A percentile compares a stretch with the other conserved stretches of the same genome.
phyloP scores from a whole-genome alignment of 257 asterid genomes.

The Handroanthus guayacan region DNA sequence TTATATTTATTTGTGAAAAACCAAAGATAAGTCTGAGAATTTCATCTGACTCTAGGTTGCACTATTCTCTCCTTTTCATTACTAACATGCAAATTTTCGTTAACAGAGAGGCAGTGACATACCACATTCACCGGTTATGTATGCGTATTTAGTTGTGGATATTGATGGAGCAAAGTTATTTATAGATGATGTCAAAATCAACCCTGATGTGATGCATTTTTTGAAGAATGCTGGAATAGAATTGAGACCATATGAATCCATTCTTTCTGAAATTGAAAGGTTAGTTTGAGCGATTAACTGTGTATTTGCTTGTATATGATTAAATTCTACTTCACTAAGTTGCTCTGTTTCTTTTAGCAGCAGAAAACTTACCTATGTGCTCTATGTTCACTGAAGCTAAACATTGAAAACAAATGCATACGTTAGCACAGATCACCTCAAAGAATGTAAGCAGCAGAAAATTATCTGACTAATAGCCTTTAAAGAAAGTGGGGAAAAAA shows the following conservation, averaged over 20 bases:
- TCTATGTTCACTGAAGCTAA: slow-evolving; percentile 5
- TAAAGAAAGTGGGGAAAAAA: too few species aligned
- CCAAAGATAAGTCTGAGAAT: neutral
- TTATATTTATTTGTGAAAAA: slow-evolving; percentile 17
- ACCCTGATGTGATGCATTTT: slow-evolving; percentile 74
- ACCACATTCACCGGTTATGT: slow-evolving; percentile 94
- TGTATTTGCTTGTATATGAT: slow-evolving; percentile 7
- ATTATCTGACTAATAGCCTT: neutral
- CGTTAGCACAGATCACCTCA: neutral
- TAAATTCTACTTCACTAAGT: slow-evolving; percentile 23
- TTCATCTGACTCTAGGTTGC: slow-evolving; percentile 18
- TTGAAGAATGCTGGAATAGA: slow-evolving; percentile 82
- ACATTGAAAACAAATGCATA: slow-evolving; percentile 2
- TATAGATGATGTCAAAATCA: slow-evolving; percentile 73
- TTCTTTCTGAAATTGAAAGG: slow-evolving; percentile 91
- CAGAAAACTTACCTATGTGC: slow-evolving; percentile 30
- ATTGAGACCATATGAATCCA: slow-evolving; percentile 79
- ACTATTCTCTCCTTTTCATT: slow-evolving; percentile 28
- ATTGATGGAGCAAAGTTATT: slow-evolving; percentile 81
- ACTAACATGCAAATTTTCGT: slow-evolving; percentile 31
- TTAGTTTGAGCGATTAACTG: slow-evolving; percentile 34
- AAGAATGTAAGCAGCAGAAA: slow-evolving; percentile 16
- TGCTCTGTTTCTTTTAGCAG: slow-evolving; percentile 25
- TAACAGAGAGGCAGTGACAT: slow-evolving; percentile 89
- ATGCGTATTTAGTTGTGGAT: slow-evolving; percentile 90